Percentiles rank a stretch among this genome's conserved stretches.
These are phyloP conservation scores for Alternaria sp. DNA, from an alignment of 2,329 filamentous ascomycete species.

Conservation along the genomic window DNA sequence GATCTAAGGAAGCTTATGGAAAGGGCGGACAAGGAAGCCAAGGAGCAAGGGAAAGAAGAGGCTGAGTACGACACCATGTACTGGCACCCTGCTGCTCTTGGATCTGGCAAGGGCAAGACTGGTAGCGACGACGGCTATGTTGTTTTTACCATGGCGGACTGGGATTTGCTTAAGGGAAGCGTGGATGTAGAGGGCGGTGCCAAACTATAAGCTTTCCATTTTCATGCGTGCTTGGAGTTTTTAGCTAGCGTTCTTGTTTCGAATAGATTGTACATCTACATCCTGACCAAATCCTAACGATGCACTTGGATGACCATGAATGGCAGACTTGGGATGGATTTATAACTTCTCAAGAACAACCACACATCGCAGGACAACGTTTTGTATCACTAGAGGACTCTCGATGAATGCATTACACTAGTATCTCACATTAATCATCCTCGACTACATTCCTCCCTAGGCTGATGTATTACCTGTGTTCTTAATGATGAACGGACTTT, in stretches of 20 bases:
- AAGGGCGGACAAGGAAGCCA: slow-evolving; percentile 44
- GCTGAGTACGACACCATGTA: slow-evolving; percentile 56
- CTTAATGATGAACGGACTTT: too few species aligned
- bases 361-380: not conserved
- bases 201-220: slow-evolving; percentile 21
- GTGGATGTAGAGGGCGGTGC: slow-evolving; percentile 19
- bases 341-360: not conserved
- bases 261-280: not conserved
- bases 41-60: slow-evolving; percentile 46
- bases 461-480: too few species aligned
- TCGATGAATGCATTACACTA: not conserved
- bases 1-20: slow-evolving; percentile 61
- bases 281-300: not conserved
- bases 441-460: too few species aligned
- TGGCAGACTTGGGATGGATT: not conserved
- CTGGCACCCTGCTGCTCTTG: slow-evolving; percentile 56
- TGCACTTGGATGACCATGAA: not conserved
- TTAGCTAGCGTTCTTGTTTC: slow-evolving; percentile 6
- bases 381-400: not conserved
- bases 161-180: slow-evolving; percentile 60
- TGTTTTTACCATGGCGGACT: slow-evolving; percentile 66
- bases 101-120: slow-evolving; percentile 39
- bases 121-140: slow-evolving; percentile 61
- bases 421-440: not conserved
- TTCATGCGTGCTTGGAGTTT: not conserved